These are phyloP conservation scores for Erigeron philadelphicus DNA, from an alignment of 140 eudicot genomes.

Conservation along the genomic window DNA sequence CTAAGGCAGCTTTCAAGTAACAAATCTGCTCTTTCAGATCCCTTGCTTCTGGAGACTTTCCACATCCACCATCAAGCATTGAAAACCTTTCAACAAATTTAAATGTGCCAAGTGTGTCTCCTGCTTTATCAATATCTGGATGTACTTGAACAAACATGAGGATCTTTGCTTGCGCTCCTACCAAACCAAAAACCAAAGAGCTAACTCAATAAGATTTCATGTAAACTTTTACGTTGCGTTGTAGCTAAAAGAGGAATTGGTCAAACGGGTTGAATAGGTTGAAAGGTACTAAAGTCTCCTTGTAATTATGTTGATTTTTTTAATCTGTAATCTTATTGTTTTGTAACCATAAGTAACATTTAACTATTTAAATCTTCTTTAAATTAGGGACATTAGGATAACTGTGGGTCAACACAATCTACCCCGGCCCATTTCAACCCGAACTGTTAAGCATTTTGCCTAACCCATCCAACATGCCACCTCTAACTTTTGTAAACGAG, in stretches of 20 bases:
- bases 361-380: too few relatives aligned
- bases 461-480: background rate
- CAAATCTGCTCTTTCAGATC: slow-evolving; percentile 66
- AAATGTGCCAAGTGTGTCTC: slow-evolving; percentile 70
- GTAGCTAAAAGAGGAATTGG: background rate
- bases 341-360: too few relatives aligned
- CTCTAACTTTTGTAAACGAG: background rate
- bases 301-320: too few relatives aligned
- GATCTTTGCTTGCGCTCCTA: slow-evolving; percentile 84
- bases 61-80: slow-evolving; percentile 67
- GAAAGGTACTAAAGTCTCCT: too few relatives aligned
- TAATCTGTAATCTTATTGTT: too few relatives aligned
- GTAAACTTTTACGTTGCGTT: background rate
- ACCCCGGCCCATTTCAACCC: too few relatives aligned
- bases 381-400: too few relatives aligned
- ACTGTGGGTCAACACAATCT: too few relatives aligned
- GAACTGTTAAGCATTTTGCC: too few relatives aligned
- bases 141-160: slow-evolving; percentile 78
- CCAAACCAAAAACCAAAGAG: slow-evolving; percentile 17
- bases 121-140: slow-evolving; percentile 58
- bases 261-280: too few relatives aligned
- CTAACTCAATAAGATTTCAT: slow-evolving; percentile 8
- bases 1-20: slow-evolving; percentile 61
- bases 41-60: slow-evolving; percentile 46
- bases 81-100: slow-evolving; percentile 89